Base-by-base conservation (phyloP, 139 green algal genomes). In the Raphidocelis subcapitata region DNA sequence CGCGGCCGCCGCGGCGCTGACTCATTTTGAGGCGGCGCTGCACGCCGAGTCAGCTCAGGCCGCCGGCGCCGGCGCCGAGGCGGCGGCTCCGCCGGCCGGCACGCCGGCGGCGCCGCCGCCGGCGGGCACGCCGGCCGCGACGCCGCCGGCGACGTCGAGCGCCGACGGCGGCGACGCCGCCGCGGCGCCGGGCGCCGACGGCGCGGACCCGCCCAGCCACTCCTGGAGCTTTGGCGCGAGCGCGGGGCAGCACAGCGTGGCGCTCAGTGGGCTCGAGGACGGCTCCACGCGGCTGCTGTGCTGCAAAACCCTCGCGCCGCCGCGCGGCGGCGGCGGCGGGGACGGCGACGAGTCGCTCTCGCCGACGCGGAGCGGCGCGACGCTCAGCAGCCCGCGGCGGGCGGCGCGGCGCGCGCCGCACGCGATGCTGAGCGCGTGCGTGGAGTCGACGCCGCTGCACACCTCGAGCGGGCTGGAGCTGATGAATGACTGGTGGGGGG, bases 361-460 rank as follows among this genome's bases (percentile, higher is more conserved):
- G 56, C 0, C 44, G 14, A 35, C 37, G 49, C 18, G 12, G 10
- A 29, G 46, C 56, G 62, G 76, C 68, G 37, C 24, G 2, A 12
- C 56, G 8, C 33, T 29, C 2, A 4, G 49, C 72, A 80, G 72
- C 47, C 56, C 55, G 51, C 72, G 69, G 26, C 77, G 60, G 44
- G 63, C 75, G 35, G 68, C 68, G 16, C 44, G 47, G 28, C 29
- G 41, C 24, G 69, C 57, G 36, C 69, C 65, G 3, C 46, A 76
- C 23, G 73, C 73, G 60, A 95, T 87, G 87, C 71, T 96, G 56
- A 89, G 82, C 66, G 57, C 92, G 18, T 76, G 73, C 3, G 76
- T 91, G 59, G 89, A 95, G 37, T 82, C 69, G 23, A 82, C 84
- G 21, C 61, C 67, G 52, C 80, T 92, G 56, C 12, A 49, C 41